Evolutionary conservation across 257 asterid genomes (phyloP).

Genomic region (Fraxinus anomala): DNA sequence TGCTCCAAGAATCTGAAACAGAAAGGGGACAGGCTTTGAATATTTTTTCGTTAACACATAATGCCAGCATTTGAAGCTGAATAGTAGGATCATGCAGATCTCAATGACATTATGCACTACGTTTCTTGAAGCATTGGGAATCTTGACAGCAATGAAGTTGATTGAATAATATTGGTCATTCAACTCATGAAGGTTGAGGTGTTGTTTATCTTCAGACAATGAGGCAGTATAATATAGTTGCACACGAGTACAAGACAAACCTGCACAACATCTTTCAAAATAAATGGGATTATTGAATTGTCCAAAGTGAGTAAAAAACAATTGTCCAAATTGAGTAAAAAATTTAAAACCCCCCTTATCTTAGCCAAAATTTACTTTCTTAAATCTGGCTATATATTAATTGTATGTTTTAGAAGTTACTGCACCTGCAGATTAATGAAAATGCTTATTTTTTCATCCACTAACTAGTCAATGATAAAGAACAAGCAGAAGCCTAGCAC

Average conservation of each 20-base stretch:
- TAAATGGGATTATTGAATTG: not conserved
- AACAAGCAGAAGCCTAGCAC: not conserved
- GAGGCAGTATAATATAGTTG: not conserved
- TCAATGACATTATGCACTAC: not conserved
- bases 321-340: not conserved
- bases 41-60: not conserved
- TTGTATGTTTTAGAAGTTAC: no score
- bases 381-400: no score
- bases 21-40: not conserved
- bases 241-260: not conserved
- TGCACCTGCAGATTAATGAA: no score
- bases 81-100: not conserved
- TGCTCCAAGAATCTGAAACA: slow-evolving; percentile 9
- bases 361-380: no score
- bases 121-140: not conserved
- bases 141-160: not conserved
- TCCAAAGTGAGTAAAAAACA: not conserved
- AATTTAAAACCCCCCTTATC: not conserved
- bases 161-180: not conserved
- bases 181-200: not conserved
- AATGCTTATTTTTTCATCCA: no score
- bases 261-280: not conserved
- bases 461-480: not conserved
- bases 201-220: not conserved
- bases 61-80: not conserved